A percentile compares a stretch with the other conserved stretches of the same genome.
These are phyloP conservation scores for Herpotrichia juniperi DNA, from an alignment of 2,329 filamentous ascomycete genomes.

Conservation along the genomic window DNA sequence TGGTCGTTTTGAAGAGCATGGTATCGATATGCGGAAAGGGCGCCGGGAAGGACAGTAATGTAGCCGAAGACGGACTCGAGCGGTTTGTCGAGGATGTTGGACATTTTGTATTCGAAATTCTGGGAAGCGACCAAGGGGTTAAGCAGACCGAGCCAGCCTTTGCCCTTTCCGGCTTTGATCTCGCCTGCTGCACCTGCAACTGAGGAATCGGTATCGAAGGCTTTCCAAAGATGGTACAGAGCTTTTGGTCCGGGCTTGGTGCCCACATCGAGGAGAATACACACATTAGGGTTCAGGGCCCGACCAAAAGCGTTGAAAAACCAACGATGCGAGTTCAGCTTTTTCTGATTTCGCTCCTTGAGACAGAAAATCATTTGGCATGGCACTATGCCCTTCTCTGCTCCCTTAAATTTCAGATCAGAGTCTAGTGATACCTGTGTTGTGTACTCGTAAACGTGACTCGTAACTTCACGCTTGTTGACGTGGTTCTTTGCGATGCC, in stretches of 20 bases:
- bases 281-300: constrained; percentile 92
- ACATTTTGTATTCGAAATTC: constrained; percentile 99
- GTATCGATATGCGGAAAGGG: constrained; percentile 93
- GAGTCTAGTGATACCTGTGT: constrained; percentile 96
- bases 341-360: constrained; percentile 97
- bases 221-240: constrained; percentile 98
- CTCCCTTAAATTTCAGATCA: constrained; percentile 97
- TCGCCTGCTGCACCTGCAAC: constrained; percentile 96
- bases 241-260: constrained; percentile 88
- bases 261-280: constrained; percentile 94
- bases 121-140: constrained; percentile 96
- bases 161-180: constrained; percentile 96
- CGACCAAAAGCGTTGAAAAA: constrained; percentile 98
- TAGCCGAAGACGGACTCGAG: constrained; percentile 97
- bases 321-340: constrained; percentile 98
- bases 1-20: constrained; percentile 96
- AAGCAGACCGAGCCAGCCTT: constrained; percentile 78
- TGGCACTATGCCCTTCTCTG: constrained; percentile 97
- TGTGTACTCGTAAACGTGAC: constrained; percentile 98
- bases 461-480: constrained; percentile 93
- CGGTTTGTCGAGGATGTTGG: constrained; percentile 97
- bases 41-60: constrained; percentile 94
- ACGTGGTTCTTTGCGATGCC: constrained; percentile 98
- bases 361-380: constrained; percentile 98
- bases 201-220: constrained; percentile 96